Percentiles rank a stretch among this genome's conserved stretches.
Evolutionary conservation across 73 alveolate genomes (phyloP).

Genomic region (Paramecium tetraurelia): DNA sequence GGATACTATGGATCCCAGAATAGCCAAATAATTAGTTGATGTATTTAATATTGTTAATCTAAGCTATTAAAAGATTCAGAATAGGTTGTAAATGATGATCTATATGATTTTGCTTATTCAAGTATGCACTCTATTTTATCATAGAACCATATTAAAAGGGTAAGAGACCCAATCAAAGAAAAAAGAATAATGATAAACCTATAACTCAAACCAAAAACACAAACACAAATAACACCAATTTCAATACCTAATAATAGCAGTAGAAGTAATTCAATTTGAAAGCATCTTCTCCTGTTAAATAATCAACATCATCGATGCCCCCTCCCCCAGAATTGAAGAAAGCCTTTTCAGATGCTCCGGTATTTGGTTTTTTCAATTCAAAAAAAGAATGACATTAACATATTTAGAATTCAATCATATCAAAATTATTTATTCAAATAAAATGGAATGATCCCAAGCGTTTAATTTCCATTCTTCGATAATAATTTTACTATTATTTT

Average conservation of each 20-base stretch:
- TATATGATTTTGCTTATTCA: slow-evolving; percentile 54
- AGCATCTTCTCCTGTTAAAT: slow-evolving; percentile 10
- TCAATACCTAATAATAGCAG: background rate
- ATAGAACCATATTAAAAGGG: background rate
- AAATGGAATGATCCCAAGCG: background rate
- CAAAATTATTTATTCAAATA: background rate
- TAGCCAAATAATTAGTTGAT: slow-evolving; percentile 49
- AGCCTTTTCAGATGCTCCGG: background rate
- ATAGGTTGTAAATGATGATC: slow-evolving; percentile 63
- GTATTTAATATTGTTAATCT: background rate
- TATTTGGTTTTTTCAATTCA: slow-evolving; percentile 3
- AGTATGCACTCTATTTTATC: background rate
- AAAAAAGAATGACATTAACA: background rate
- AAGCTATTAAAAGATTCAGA: slow-evolving; percentile 51
- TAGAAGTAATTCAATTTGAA: background rate
- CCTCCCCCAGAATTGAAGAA: slow-evolving; percentile 23
- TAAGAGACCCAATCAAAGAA: background rate
- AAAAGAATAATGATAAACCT: background rate
- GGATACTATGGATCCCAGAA: slow-evolving; percentile 65
- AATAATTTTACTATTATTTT: too few species aligned
- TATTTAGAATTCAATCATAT: background rate
- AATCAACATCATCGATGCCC: background rate
- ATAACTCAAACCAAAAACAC: background rate
- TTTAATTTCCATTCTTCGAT: background rate
- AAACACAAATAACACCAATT: background rate